Evolutionary conservation across 208 protist genomes (phyloP).

Genomic region (Lotmaria passim): DNA sequence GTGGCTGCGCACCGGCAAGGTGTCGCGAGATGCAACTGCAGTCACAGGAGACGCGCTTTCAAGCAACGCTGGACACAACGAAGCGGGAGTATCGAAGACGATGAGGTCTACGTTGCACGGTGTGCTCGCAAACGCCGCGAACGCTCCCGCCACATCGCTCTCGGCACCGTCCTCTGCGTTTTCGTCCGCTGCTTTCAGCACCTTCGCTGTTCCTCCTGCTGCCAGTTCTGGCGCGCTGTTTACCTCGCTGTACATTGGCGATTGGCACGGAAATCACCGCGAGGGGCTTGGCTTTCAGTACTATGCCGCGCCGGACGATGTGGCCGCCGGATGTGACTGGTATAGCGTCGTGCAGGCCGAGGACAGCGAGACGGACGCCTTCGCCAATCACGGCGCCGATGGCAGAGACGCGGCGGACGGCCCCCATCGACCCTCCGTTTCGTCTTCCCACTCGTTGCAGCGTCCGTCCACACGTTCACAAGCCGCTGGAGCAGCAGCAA

Average conservation of each 20-base stretch:
- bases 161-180: too few species aligned
- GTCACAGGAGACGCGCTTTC: not conserved
- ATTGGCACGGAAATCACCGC: conserved; percentile 65
- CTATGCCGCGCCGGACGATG: conserved; percentile 54
- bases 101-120: conserved; percentile 12
- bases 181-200: too few species aligned
- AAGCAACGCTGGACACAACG: not conserved
- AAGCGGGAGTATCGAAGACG: not conserved
- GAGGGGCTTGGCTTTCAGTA: conserved; percentile 73
- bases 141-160: not conserved
- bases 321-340: not conserved
- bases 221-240: conserved; percentile 19
- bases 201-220: not conserved
- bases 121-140: not conserved
- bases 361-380: not conserved
- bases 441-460: not conserved
- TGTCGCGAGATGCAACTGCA: conserved; percentile 7
- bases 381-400: not conserved
- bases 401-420: not conserved
- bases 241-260: conserved; percentile 76
- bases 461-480: not conserved
- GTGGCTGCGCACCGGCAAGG: conserved; percentile 46
- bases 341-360: not conserved
- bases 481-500: not conserved
- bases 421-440: not conserved